These are phyloP conservation scores for Plectosphaerella plurivora DNA, from an alignment of 2,329 filamentous ascomycete species.

Conservation along the genomic window DNA sequence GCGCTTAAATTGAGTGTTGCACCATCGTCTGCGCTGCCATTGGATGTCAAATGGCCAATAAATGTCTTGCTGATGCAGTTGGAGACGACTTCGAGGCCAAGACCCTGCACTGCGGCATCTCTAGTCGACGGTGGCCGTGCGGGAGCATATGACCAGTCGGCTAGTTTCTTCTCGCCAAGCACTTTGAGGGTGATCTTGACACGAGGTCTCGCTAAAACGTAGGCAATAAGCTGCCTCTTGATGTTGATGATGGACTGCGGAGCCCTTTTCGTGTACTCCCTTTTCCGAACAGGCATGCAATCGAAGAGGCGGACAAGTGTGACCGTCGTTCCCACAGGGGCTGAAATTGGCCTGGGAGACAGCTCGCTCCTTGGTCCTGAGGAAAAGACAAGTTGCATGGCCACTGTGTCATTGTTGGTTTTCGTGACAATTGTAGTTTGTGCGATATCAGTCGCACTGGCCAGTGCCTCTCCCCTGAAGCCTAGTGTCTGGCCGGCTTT, in stretches of 20 bases:
- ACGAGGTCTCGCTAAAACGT: conserved; percentile 62
- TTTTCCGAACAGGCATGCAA: conserved; percentile 58
- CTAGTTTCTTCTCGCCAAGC: conserved; percentile 43
- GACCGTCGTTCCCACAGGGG: conserved; percentile 66
- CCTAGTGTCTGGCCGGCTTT: conserved; percentile 61
- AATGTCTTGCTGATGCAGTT: conserved; percentile 43
- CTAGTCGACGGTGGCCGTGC: conserved; percentile 40
- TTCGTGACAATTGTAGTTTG: conserved; percentile 60
- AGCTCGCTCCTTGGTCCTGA: conserved; percentile 30
- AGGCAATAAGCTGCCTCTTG: conserved; percentile 56
- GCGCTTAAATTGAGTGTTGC: conserved; percentile 42
- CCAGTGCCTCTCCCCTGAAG: conserved; percentile 71
- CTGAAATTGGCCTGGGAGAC: conserved; percentile 33
- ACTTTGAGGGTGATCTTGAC: conserved; percentile 59
- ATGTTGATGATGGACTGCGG: conserved; percentile 52
- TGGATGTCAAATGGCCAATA: conserved; percentile 3
- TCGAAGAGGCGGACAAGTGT: conserved; percentile 55
- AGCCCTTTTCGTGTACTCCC: conserved; percentile 52
- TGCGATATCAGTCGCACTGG: conserved; percentile 58
- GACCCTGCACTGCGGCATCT: conserved; percentile 58
- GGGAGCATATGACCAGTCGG: conserved; percentile 59
- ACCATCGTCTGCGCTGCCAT: conserved; percentile 2
- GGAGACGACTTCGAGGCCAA: conserved; percentile 51
- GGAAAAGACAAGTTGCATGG: conserved; percentile 39
- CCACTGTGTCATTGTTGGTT: conserved; percentile 56